Conservation (phyloP, 257 asterid genomes). For the Jaltomata sinuosa region DNA sequence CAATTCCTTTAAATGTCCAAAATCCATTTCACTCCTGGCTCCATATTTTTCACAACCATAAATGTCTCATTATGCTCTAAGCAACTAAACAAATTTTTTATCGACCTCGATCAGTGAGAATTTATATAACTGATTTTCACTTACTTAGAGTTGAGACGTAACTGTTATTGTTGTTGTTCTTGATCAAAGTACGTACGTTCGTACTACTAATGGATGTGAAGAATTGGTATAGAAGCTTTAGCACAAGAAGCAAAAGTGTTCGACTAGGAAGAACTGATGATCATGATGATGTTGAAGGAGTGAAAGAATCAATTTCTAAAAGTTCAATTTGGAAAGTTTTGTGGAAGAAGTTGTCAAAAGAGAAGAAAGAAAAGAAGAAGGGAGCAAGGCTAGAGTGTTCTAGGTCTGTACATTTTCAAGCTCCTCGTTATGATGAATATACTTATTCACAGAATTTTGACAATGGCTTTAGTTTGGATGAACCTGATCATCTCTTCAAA, state of each 20-base stretch:
- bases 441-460: constrained; percentile 17
- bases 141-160: neutral
- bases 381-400: neutral
- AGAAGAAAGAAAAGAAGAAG: constrained; percentile 2
- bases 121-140: neutral
- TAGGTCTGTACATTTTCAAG: neutral
- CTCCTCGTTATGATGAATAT: constrained; percentile 8
- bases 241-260: constrained; percentile 2
- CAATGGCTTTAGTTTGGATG: constrained; percentile 3
- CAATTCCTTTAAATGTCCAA: neutral
- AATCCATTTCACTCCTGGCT: neutral
- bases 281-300: neutral
- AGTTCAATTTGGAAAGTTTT: constrained; percentile 7
- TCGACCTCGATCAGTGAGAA: neutral
- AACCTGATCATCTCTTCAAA: constrained; percentile 7
- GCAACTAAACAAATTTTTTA: neutral
- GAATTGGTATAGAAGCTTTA: constrained; percentile 7
- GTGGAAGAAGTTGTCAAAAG: constrained; percentile 12
- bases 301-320: neutral
- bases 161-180: neutral
- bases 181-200: too few relatives aligned
- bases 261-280: constrained; percentile 4
- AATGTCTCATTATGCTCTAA: neutral
- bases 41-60: neutral
- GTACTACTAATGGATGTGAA: constrained; percentile 5